Evolutionary conservation across 441 rosid genomes (phyloP), one percentile per base, ranked within the genome.

Genomic region (Geranium incanum): DNA sequence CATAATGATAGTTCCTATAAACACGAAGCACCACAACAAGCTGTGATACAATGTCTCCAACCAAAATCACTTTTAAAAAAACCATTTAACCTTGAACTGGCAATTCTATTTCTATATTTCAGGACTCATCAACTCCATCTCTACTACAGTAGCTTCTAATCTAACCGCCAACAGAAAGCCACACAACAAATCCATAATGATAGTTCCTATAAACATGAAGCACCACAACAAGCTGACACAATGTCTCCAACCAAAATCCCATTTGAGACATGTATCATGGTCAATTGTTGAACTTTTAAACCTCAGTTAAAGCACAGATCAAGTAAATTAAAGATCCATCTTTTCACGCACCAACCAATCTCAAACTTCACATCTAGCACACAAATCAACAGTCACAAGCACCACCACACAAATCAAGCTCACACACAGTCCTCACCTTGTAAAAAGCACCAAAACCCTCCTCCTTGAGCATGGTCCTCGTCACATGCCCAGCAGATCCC

Each of bases 391-490:
- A 66, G 64, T 36, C 4, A 57, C 23, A 57, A 57, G 63, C 18
- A 57, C 28, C 18, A 57, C 28, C 1, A 66, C 21, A 73, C 13
- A 62, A 55, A 5, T 3, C 52, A 74, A 62, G 62, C 21, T 55
- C 63, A 15, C 19, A 55, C 0, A 1, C 50, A 55, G 15, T 16
- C 12, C 69, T 71, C 76, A 92, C 99, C 96, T 95, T 89, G 88
- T 95, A 95, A 62, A 92, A 84, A 69, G 97, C 98, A 72, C 92
- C 87, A 38, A 90, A 0, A 48, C 99, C 99, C 77, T 95, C 99
- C 59, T 92, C 87, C 80, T 78, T 87, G 13, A 95, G 85, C 99
- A 95, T 92, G 83, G 5, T 92, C 72, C 75, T 87, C 45, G 99
- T 86, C 73, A 95, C 92, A 70, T 77, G 69, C 2, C 37, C 90